These are phyloP conservation scores for Lizanozyma gosingica DNA, from an alignment of 1,139 yeast species.

Conservation along the genomic window DNA sequence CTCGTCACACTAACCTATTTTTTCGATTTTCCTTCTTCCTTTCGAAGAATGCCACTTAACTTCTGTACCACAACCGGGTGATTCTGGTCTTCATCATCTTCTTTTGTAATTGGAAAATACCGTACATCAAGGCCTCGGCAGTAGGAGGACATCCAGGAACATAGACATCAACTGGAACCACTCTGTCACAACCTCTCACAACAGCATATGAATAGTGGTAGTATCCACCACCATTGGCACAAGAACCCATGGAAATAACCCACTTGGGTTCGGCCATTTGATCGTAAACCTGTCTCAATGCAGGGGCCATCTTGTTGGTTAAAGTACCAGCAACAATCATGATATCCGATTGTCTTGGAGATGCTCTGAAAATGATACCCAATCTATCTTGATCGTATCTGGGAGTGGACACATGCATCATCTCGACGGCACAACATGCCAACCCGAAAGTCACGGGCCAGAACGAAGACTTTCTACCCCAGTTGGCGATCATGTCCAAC, in stretches of 20 bases:
- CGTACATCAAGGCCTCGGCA: constrained; percentile 85
- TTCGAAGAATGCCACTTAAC: constrained; percentile 22
- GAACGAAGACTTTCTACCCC: constrained; percentile 89
- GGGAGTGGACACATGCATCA: constrained; percentile 93
- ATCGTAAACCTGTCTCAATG: constrained; percentile 85
- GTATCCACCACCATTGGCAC: constrained; percentile 94
- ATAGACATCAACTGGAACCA: constrained; percentile 82
- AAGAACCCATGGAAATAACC: constrained; percentile 91
- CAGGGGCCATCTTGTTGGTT: constrained; percentile 92
- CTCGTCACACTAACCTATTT: too few relatives aligned
- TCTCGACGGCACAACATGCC: constrained; percentile 91
- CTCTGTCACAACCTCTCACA: constrained; percentile 84
- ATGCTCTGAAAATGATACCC: constrained; percentile 90
- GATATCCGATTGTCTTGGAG: constrained; percentile 89
- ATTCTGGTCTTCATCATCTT: constrained; percentile 78
- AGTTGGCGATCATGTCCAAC: constrained; percentile 73
- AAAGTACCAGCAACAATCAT: constrained; percentile 92
- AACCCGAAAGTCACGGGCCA: constrained; percentile 93
- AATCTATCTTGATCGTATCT: constrained; percentile 89
- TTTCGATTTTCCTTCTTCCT: too few relatives aligned
- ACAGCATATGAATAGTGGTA: constrained; percentile 87
- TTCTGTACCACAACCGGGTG: constrained; percentile 83
- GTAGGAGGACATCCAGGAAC: constrained; percentile 96
- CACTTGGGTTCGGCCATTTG: constrained; percentile 91
- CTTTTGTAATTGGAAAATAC: constrained; percentile 81